Evolutionary conservation across 148 eudicot species (phyloP).

Genomic region (Amaranthus cruentus): DNA sequence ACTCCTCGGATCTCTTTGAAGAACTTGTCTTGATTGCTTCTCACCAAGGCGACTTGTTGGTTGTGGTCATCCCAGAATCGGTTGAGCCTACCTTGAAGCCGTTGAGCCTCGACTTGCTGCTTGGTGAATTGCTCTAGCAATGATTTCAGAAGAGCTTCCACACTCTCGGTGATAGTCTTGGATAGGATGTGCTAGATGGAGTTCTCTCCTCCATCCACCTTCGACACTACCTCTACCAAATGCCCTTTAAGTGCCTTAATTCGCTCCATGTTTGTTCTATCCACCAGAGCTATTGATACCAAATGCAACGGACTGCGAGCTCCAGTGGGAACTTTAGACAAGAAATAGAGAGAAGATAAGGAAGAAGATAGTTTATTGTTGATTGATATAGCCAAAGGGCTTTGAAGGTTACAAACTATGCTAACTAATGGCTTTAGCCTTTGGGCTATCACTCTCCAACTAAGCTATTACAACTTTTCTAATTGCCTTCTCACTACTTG

Average conservation of each 20-base stretch:
- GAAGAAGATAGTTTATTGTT: too few relatives aligned
- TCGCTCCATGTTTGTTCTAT: background rate
- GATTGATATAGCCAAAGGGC: too few relatives aligned
- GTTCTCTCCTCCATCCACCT: background rate
- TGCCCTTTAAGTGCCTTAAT: background rate
- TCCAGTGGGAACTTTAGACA: too few relatives aligned
- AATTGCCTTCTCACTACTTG: too few relatives aligned
- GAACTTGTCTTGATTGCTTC: background rate
- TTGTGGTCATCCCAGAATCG: background rate
- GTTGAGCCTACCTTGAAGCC: background rate
- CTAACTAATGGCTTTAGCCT: too few relatives aligned
- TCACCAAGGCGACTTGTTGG: background rate
- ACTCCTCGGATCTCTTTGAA: background rate
- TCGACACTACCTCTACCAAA: background rate
- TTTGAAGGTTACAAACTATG: too few relatives aligned
- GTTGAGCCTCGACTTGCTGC: background rate
- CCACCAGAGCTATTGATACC: background rate
- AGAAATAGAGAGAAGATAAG: too few relatives aligned
- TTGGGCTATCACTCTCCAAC: too few relatives aligned
- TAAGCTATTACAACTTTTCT: too few relatives aligned
- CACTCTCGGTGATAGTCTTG: background rate
- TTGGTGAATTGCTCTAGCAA: background rate
- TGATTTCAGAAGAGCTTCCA: background rate
- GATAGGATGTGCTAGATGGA: background rate
- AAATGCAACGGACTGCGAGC: background rate